Percentiles rank a stretch among this genome's conserved stretches.
Evolutionary conservation across 2,329 filamentous ascomycete species (phyloP).

Genomic region (Zymoseptoria pseudotritici): DNA sequence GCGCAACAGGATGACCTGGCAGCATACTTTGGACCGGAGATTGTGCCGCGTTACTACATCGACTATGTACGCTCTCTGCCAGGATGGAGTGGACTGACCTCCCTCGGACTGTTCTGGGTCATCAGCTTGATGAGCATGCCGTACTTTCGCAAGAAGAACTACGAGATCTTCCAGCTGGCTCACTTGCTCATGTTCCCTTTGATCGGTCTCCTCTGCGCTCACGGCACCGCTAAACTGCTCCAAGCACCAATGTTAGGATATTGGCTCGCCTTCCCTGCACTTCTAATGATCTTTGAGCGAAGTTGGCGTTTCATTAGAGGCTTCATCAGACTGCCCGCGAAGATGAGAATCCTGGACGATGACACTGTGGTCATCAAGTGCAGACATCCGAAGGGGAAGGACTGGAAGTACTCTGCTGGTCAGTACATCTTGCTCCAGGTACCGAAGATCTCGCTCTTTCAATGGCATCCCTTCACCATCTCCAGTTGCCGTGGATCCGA

Average conservation of each 20-base stretch:
- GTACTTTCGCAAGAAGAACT: constrained; percentile 44
- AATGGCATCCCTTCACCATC: constrained; percentile 56
- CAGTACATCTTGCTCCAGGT: constrained; percentile 53
- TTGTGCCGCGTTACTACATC: constrained; percentile 39
- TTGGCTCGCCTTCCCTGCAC: constrained; percentile 48
- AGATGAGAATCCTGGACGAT: constrained; percentile 43
- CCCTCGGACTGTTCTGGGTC: constrained; percentile 44
- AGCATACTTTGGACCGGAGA: constrained; percentile 38
- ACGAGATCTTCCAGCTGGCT: constrained; percentile 51
- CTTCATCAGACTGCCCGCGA: constrained; percentile 44
- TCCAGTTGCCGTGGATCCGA: constrained; percentile 46
- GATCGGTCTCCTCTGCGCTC: constrained; percentile 48
- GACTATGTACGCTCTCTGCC: constrained; percentile 43
- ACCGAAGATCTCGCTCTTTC: constrained; percentile 45
- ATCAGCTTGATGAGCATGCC: constrained; percentile 46
- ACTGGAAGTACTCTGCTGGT: constrained; percentile 50
- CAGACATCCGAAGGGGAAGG: constrained; percentile 41
- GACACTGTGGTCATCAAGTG: constrained; percentile 48
- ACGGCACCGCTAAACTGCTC: constrained; percentile 45
- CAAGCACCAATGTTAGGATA: constrained; percentile 53
- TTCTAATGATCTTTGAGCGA: constrained; percentile 46
- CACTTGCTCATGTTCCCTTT: constrained; percentile 54
- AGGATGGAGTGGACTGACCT: constrained; percentile 45
- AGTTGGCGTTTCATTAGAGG: constrained; percentile 40
- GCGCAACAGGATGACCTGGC: constrained; percentile 41